Evolutionary conservation across 345 rosid genomes (phyloP), one percentile per base, ranked within the genome.

Genomic region (Hibiscus syriacus): DNA sequence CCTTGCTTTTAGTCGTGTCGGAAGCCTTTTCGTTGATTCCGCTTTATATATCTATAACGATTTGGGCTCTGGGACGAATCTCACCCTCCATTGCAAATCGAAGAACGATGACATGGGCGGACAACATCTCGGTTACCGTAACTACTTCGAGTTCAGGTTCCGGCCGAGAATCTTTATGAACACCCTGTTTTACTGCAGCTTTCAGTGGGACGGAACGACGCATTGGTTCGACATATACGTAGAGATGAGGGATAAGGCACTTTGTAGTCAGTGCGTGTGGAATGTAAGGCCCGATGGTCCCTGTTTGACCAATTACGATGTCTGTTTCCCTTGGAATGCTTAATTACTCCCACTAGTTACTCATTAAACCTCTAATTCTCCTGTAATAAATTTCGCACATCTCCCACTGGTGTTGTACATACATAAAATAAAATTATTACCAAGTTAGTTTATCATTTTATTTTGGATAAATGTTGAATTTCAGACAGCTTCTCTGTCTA

Each of bases 71-170:
- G 2, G 12, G 41, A 36, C 41, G 12, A 3, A 38, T 9, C 41
- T n/a, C n/a, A n/a, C n/a, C n/a, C n/a, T n/a, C n/a, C n/a, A n/a
- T n/a, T n/a, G n/a, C n/a, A n/a, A n/a, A n/a, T n/a, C n/a, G n/a
- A n/a, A n/a, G n/a, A n/a, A 89, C 10, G 6, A 48, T 4, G 72
- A 75, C 39, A 17, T 75, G 2, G 74, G 74, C 0, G 45, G 2
- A 12, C 55, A 50, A 6, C 6, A 41, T 7, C 26, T 75, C 13
- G 17, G 11, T 19, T 12, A 2, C 36, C 4, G 32, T 0, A 5
- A 12, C 13, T 19, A 9, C 9, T 76, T 30, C 43, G 13, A 55
- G 29, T 72, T 71, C 32, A 19, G 13, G 1, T 76, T 76, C 38
- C 56, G 45, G 0, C 72, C 68, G 0, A 65, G 61, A 14, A 13